phyloP scores from a whole-genome alignment of 345 rosid species.

The Bruguiera parviflora region DNA sequence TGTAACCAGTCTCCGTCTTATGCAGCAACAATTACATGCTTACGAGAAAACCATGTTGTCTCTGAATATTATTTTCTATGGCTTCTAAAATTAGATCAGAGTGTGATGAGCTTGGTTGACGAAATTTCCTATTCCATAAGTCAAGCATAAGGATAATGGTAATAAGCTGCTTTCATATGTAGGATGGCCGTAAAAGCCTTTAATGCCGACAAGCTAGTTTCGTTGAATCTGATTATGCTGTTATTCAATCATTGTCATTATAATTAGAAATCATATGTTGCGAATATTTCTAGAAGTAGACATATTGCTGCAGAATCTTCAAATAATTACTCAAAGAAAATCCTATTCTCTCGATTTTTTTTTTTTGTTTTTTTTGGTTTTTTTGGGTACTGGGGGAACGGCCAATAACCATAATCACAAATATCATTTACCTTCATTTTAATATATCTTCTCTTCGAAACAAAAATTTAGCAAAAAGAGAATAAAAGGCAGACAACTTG shows the following conservation, averaged over 20 bases:
- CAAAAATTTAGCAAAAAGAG: too few species aligned
- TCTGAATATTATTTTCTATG: background rate
- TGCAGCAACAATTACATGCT: slow-evolving; percentile 5
- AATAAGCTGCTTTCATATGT: slow-evolving; percentile 11
- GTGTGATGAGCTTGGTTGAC: slow-evolving; percentile 6
- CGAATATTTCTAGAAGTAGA: background rate
- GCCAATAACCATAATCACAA: too few species aligned
- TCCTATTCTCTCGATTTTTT: too few species aligned
- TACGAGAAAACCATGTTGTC: background rate
- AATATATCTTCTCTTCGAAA: too few species aligned
- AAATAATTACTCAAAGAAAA: background rate
- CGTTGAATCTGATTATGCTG: slow-evolving; percentile 19
- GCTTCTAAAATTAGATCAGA: background rate
- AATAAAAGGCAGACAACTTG: too few species aligned
- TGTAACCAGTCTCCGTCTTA: too few species aligned
- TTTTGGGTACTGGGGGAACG: too few species aligned
- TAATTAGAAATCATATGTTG: background rate
- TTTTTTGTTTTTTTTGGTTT: too few species aligned
- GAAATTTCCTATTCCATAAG: slow-evolving; percentile 11
- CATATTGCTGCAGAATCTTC: background rate
- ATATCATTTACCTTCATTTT: too few species aligned
- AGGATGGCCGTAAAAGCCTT: background rate
- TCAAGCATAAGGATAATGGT: slow-evolving; percentile 23
- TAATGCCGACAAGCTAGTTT: background rate
- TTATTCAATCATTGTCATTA: slow-evolving; percentile 19